These are phyloP conservation scores for Rhodotorula mucilaginosa DNA, from an alignment of 1,284 basidiomycete species.

Conservation along the genomic window DNA sequence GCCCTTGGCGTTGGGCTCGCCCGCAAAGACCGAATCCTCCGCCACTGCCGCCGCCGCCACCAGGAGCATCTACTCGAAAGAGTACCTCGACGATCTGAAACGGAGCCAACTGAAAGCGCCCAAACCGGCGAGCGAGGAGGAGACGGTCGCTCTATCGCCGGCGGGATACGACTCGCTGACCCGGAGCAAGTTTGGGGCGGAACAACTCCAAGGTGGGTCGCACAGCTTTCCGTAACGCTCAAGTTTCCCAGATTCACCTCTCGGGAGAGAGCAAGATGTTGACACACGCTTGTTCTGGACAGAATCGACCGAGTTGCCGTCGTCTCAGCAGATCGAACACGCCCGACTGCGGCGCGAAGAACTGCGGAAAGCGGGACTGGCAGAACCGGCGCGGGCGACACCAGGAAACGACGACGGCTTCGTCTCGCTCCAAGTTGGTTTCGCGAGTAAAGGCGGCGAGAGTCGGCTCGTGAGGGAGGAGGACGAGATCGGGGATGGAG, in stretches of 20 bases:
- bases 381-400: not conserved
- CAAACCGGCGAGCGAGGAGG: not conserved
- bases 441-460: conserved; percentile 55
- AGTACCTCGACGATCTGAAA: conserved; percentile 77
- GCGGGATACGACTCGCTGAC: conserved; percentile 33
- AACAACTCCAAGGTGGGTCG: conserved; percentile 55
- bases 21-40: not conserved
- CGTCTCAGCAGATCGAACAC: conserved; percentile 26
- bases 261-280: no score
- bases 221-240: no score
- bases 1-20: not conserved
- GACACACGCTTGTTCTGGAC: not conserved
- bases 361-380: conserved; percentile 18
- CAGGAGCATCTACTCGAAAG: conserved; percentile 61
- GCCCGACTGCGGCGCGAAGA: conserved; percentile 30
- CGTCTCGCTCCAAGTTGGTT: conserved; percentile 71
- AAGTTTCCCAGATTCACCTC: no score
- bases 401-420: conserved; percentile 61
- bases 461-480: conserved; percentile 85
- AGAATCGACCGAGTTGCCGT: not conserved
- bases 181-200: conserved; percentile 40
- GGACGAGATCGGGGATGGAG: conserved; percentile 86
- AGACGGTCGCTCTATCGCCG: not conserved
- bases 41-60: not conserved
- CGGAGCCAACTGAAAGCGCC: conserved; percentile 59